phyloP scores from a whole-genome alignment of 306 rosid species.

The Begonia loranthoides region DNA sequence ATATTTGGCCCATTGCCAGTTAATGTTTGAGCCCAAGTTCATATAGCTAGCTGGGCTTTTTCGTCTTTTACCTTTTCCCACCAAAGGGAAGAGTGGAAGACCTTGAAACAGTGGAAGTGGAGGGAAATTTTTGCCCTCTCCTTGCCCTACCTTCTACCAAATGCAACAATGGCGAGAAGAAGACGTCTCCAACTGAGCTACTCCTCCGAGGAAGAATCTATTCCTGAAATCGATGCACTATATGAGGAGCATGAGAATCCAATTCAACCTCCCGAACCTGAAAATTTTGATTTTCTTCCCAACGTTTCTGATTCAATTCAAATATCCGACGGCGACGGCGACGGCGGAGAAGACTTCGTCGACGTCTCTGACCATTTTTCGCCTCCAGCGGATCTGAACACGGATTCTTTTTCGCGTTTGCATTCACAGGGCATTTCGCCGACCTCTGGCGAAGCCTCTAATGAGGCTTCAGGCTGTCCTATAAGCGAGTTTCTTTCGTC shows the following conservation, averaged over 20 bases:
- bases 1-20: too few relatives aligned
- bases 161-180: slow-evolving; percentile 21
- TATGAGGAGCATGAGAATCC: slow-evolving; percentile 6
- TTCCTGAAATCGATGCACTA: slow-evolving; percentile 3
- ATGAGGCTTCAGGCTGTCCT: slow-evolving; percentile 26
- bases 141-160: too few relatives aligned
- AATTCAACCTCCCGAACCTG: slow-evolving; percentile 9
- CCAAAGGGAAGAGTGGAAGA: too few relatives aligned
- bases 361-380: slow-evolving; percentile 47
- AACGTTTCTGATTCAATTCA: slow-evolving; percentile 24
- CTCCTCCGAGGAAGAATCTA: slow-evolving; percentile 27
- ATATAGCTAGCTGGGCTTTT: too few relatives aligned
- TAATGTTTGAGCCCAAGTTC: too few relatives aligned
- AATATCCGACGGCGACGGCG: slow-evolving; percentile 32
- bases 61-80: too few relatives aligned
- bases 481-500: slow-evolving; percentile 35
- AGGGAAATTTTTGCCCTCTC: too few relatives aligned
- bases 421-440: slow-evolving; percentile 7
- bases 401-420: slow-evolving; percentile 1
- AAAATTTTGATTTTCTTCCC: slow-evolving; percentile 12
- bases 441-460: neutral
- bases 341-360: slow-evolving; percentile 34
- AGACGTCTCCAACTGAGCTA: slow-evolving; percentile 47
- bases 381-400: slow-evolving; percentile 16
- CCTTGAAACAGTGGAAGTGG: too few relatives aligned